These are phyloP conservation scores for Globisporangium cylindrosporum DNA, from an alignment of 352 stramenopile genomes.

Conservation along the genomic window DNA sequence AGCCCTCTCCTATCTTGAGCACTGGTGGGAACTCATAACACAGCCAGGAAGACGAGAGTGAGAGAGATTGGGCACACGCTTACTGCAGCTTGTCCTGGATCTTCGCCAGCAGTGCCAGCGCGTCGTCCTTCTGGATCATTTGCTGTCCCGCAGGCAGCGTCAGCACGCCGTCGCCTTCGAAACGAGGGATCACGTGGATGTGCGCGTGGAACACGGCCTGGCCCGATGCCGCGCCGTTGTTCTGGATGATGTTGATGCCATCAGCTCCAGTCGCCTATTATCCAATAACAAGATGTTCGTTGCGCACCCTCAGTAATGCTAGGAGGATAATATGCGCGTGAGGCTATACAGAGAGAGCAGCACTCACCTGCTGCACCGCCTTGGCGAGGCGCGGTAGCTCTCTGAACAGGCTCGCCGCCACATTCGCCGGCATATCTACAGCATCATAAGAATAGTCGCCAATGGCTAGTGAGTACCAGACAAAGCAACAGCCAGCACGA, in stretches of 20 bases:
- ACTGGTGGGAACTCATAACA: no score
- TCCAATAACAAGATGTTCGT: neutral
- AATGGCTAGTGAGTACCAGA: neutral
- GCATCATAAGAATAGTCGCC: neutral
- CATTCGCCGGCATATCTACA: constrained; percentile 64
- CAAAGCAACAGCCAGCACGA: neutral
- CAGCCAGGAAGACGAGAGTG: no score
- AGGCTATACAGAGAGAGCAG: neutral
- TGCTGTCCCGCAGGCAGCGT: constrained; percentile 40
- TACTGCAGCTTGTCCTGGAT: constrained; percentile 73
- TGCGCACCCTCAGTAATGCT: neutral
- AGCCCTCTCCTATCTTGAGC: no score
- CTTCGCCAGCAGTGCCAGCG: constrained; percentile 53
- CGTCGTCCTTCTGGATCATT: constrained; percentile 72
- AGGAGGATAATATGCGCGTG: neutral
- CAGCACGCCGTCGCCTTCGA: constrained; percentile 55
- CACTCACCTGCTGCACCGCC: constrained; percentile 56
- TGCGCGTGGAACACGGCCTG: constrained; percentile 81
- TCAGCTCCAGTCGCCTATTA: constrained; percentile 51
- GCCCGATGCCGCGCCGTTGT: constrained; percentile 63
- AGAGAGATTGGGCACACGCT: no score
- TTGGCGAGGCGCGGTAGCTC: constrained; percentile 75
- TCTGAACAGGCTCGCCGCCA: constrained; percentile 66
- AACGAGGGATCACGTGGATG: constrained; percentile 80
- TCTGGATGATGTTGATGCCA: constrained; percentile 82